Conservation (phyloP, 176 grass and related monocot genomes). For the Hsuehochloa calcarea region DNA sequence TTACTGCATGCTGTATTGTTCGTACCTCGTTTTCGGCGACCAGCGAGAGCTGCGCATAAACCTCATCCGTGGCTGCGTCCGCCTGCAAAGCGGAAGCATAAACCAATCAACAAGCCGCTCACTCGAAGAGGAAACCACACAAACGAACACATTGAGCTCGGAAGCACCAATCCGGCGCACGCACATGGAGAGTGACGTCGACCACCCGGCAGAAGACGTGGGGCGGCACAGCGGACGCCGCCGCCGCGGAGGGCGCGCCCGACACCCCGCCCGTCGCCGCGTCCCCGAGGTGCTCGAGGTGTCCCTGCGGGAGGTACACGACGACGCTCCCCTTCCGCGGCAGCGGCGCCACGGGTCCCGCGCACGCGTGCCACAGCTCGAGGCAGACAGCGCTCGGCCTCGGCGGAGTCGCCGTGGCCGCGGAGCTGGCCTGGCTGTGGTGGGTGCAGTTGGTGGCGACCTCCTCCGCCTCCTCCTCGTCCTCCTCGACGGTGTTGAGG, state of each 20-base stretch:
- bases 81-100: slow-evolving; percentile 50
- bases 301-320: slow-evolving; percentile 81
- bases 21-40: slow-evolving; percentile 63
- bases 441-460: slow-evolving; percentile 29
- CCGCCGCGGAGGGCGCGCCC: neutral
- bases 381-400: slow-evolving; percentile 42
- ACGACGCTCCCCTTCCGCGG: slow-evolving; percentile 61
- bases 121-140: neutral
- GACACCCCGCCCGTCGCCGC: neutral
- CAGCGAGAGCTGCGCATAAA: slow-evolving; percentile 86
- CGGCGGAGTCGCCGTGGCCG: neutral
- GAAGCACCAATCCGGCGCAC: neutral
- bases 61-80: slow-evolving; percentile 76
- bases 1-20: neutral
- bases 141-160: neutral
- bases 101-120: neutral
- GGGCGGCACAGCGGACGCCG: slow-evolving; percentile 34
- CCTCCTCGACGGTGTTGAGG: slow-evolving; percentile 78
- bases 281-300: slow-evolving; percentile 57
- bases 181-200: slow-evolving; percentile 77
- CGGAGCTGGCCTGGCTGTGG: slow-evolving; percentile 33
- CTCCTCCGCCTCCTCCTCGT: slow-evolving; percentile 53
- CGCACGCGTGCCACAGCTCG: slow-evolving; percentile 90
- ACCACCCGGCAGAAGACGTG: slow-evolving; percentile 88
- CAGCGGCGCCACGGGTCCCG: slow-evolving; percentile 59